Evolutionary conservation across 352 stramenopile genomes (phyloP), one percentile per base, ranked within the genome.

Genomic region (Thraustotheca clavata): DNA sequence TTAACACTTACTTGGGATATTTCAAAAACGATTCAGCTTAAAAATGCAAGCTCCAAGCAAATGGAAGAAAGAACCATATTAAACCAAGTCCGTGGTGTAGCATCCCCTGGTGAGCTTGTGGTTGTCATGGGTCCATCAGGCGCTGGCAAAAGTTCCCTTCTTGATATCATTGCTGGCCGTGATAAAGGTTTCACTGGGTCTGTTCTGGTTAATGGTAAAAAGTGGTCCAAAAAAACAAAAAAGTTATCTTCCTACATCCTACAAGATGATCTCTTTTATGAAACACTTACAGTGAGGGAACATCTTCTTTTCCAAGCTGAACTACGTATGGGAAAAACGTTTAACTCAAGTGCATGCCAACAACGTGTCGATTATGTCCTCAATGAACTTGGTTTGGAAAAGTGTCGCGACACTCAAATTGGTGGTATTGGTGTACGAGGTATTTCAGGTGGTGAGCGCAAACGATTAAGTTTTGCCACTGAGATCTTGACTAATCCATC

Each of bases 221-320:
- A 69, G 4, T 84, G 73, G 76, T 71, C 36, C 5, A 70, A 76
- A 32, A 50, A 41, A 5, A 72, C 68, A 4, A 60, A 69, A 9
- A 83, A 80, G 26, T 70, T 70, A 16, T 32, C 72, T 11, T 81
- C 72, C 32, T 96, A 95, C 62, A 80, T 96, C 24, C 88, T 89
- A 71, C 86, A 95, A 67, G 90, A 97, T 62, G 87, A 97, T 69
- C 72, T 96, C 12, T 77, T 97, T 41, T 79, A 94, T 62, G 69
- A 71, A 20, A 91, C 89, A 65, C 70, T 96, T 12, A 97, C 91
- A 0, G 83, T 92, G 2, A 63, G 80, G 54, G 85, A 94, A 75
- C 82, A 90, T 55, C 59, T 94, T 8, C 76, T 69, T 18, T 94
- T 94, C 73, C 73, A 83, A 8, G 85, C 86, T 3, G 72, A 79